Evolutionary conservation across 2,329 filamentous ascomycete species (phyloP).

Genomic region (Cylindrodendrum hubeiense): DNA sequence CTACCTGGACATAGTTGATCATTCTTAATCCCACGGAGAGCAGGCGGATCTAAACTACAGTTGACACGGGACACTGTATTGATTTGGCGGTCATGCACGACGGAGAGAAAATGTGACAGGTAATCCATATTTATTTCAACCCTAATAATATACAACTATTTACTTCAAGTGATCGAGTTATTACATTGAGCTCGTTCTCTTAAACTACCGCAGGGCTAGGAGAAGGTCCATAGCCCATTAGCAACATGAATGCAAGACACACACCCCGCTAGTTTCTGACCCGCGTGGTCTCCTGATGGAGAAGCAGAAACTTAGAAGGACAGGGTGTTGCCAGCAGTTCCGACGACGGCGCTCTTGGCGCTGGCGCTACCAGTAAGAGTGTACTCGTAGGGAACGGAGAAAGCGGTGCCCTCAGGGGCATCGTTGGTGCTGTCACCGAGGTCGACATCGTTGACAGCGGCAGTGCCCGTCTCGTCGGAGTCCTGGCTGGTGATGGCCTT

Average conservation of each 20-base stretch:
- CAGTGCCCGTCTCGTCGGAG: slow-evolving; percentile 56
- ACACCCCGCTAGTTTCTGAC: background rate
- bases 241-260: background rate
- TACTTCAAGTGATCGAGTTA: no score
- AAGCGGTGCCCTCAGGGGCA: slow-evolving; percentile 60
- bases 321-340: slow-evolving; percentile 54
- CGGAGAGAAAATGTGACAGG: no score
- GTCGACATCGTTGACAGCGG: slow-evolving; percentile 55
- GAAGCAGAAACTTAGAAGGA: slow-evolving; percentile 43
- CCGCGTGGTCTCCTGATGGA: background rate
- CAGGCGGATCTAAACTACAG: no score
- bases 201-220: no score
- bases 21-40: no score
- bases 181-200: no score
- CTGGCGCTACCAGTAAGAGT: slow-evolving; percentile 61
- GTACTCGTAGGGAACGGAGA: slow-evolving; percentile 66
- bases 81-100: no score
- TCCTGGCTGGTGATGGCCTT: slow-evolving; percentile 54
- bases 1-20: no score
- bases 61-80: no score
- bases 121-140: no score
- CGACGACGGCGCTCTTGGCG: slow-evolving; percentile 50
- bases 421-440: slow-evolving; percentile 53
- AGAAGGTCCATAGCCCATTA: background rate
- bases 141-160: no score